Conservation (phyloP, 2,329 filamentous ascomycete species). For the Elsinoe necatrix region DNA sequence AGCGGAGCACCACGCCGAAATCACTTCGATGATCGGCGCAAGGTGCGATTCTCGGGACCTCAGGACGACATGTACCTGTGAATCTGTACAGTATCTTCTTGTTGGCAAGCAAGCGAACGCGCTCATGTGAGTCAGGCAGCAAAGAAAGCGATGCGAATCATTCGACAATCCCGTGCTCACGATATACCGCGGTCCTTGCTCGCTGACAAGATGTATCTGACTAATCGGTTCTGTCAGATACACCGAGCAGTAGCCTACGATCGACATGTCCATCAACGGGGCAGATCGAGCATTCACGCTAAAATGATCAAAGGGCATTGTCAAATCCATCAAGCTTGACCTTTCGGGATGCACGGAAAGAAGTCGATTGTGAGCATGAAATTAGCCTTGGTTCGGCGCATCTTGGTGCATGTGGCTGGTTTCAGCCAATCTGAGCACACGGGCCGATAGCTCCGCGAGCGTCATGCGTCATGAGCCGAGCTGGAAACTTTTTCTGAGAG, state of each 20-base stretch:
- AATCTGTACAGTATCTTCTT: not conserved
- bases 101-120: not conserved
- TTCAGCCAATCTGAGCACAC: not conserved
- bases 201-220: not conserved
- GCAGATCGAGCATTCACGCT: not conserved
- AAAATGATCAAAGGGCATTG: not conserved
- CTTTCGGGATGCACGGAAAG: constrained; percentile 1
- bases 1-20: no score
- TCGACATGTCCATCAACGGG: not conserved
- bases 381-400: constrained; percentile 7
- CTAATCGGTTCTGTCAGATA: not conserved
- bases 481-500: not conserved
- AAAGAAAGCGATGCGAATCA: not conserved
- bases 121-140: not conserved
- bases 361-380: constrained; percentile 2
- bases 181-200: not conserved
- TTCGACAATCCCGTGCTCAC: not conserved
- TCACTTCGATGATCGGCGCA: not conserved
- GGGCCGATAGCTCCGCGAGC: not conserved
- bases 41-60: not conserved
- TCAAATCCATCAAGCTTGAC: not conserved
- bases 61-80: not conserved
- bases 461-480: not conserved
- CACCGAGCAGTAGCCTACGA: not conserved
- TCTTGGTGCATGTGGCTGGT: not conserved